These are phyloP conservation scores for Brassica hybrid DNA, from an alignment of 441 rosid genomes.

Conservation along the genomic window DNA sequence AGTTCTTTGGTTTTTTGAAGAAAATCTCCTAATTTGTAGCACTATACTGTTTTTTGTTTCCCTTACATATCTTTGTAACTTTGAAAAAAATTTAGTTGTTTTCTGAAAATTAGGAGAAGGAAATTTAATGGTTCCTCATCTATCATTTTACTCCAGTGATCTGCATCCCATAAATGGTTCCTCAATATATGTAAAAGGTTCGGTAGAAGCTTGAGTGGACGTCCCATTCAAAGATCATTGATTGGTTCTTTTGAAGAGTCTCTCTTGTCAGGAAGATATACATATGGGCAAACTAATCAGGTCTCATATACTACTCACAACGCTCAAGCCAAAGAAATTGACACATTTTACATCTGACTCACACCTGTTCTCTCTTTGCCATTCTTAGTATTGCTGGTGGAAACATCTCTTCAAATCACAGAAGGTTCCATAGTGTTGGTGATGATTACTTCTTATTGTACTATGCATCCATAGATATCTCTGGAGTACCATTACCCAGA, in stretches of 20 bases:
- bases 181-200: slow-evolving; percentile 52
- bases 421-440: slow-evolving; percentile 89
- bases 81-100: not conserved
- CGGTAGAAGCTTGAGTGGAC: slow-evolving; percentile 67
- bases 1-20: slow-evolving; percentile 20
- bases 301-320: too few relatives aligned
- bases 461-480: slow-evolving; percentile 76
- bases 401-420: slow-evolving; percentile 69
- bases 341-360: too few relatives aligned
- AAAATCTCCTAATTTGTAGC: slow-evolving; percentile 22
- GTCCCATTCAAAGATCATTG: slow-evolving; percentile 70
- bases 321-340: too few relatives aligned
- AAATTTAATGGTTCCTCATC: too few relatives aligned
- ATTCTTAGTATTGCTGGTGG: slow-evolving; percentile 83
- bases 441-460: slow-evolving; percentile 75
- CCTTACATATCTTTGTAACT: not conserved
- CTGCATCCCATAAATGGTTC: too few relatives aligned
- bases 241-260: slow-evolving; percentile 96
- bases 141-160: too few relatives aligned
- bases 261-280: slow-evolving; percentile 71
- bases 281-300: slow-evolving; percentile 59
- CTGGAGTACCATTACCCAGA: too few relatives aligned
- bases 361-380: slow-evolving; percentile 50
- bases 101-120: not conserved
- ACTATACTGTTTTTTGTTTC: not conserved